phyloP scores from a whole-genome alignment of 345 rosid genomes.

The Hibiscus trionum region DNA sequence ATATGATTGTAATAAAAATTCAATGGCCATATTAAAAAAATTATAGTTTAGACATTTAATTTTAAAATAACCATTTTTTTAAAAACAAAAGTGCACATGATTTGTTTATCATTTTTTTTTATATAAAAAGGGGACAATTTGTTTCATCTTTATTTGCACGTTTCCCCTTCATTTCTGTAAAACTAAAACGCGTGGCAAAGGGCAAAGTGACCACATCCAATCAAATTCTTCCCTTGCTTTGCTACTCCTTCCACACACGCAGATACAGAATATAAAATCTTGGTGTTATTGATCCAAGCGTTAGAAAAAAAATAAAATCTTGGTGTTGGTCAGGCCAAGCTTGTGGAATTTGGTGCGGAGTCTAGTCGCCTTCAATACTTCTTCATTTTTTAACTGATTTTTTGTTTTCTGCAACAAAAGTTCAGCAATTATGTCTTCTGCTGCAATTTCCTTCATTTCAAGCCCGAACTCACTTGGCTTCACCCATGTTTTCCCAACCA shows the following conservation, averaged over 20 bases:
- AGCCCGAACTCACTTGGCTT: conserved; percentile 17
- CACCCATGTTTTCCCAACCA: conserved; percentile 8
- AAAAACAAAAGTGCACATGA: too few species aligned
- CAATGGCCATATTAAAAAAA: too few species aligned
- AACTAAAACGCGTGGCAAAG: neutral
- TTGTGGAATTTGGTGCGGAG: neutral
- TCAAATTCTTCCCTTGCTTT: neutral
- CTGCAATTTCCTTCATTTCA: conserved; percentile 31
- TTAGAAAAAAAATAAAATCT: neutral
- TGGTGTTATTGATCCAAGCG: neutral
- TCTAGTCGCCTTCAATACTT: neutral
- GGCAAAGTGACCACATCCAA: neutral
- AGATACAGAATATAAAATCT: neutral
- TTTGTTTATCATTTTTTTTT: too few species aligned
- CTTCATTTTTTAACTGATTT: neutral
- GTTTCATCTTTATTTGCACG: neutral
- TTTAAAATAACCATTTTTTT: too few species aligned
- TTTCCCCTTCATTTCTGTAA: neutral
- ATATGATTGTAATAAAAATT: too few species aligned
- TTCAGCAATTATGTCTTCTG: conserved; percentile 31
- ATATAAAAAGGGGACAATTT: too few species aligned
- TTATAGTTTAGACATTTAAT: too few species aligned
- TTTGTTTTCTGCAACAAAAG: neutral
- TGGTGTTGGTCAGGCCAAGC: neutral
- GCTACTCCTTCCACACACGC: neutral